phyloP scores from a whole-genome alignment of 345 rosid species.

The Eucalyptus curtisii region DNA sequence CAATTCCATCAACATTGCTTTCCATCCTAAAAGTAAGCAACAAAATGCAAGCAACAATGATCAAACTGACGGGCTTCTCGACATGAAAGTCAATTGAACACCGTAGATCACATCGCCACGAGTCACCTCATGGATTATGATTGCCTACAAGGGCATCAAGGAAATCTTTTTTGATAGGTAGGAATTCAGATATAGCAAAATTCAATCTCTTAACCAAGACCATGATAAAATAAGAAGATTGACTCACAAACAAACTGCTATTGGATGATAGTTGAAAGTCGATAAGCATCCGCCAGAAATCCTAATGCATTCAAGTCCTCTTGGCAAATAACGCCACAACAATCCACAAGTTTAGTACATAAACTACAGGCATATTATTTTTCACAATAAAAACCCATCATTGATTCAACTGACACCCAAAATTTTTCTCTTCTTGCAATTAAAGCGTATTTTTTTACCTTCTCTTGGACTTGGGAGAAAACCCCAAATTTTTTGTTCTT shows the following conservation, averaged over 20 bases:
- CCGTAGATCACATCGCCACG: neutral
- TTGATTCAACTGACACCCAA: neutral
- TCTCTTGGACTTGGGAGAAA: neutral
- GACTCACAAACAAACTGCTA: neutral
- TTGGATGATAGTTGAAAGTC: neutral
- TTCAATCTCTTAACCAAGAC: neutral
- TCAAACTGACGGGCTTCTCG: neutral
- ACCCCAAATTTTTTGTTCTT: neutral
- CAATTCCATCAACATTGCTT: neutral
- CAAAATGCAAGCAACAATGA: neutral
- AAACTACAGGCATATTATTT: neutral
- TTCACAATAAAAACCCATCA: neutral
- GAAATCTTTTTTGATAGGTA: neutral
- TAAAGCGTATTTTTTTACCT: neutral
- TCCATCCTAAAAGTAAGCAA: neutral
- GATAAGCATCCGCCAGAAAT: neutral
- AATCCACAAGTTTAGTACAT: neutral
- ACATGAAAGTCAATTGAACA: neutral
- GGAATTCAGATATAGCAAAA: neutral
- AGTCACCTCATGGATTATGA: neutral
- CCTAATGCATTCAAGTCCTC: neutral
- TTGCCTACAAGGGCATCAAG: neutral
- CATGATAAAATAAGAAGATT: neutral
- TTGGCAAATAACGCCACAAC: neutral
- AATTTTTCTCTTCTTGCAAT: neutral